These are phyloP conservation scores for Sarocladium kiliense DNA, from an alignment of 2,329 filamentous ascomycete genomes.

Conservation along the genomic window DNA sequence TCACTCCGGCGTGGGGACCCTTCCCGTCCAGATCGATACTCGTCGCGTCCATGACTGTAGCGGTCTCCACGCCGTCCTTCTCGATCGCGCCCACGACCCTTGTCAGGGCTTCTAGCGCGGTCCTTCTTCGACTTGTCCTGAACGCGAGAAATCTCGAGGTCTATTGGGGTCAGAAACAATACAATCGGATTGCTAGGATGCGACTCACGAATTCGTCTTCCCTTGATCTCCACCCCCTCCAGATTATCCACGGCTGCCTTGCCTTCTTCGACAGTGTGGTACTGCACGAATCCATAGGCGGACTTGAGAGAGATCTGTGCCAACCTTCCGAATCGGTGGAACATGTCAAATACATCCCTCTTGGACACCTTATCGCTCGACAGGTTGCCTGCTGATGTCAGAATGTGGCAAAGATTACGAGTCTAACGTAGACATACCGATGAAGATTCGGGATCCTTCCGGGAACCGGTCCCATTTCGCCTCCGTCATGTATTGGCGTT, in stretches of 20 bases:
- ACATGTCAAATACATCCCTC: conserved; percentile 86
- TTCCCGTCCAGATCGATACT: conserved; percentile 58
- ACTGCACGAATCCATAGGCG: conserved; percentile 95
- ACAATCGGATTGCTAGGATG: not conserved
- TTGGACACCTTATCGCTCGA: conserved; percentile 92
- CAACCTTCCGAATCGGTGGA: conserved; percentile 77
- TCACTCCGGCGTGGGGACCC: conserved; percentile 52
- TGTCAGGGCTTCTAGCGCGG: conserved; percentile 56
- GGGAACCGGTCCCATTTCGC: conserved; percentile 80
- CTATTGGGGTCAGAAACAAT: conserved; percentile 35
- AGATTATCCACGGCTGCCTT: conserved; percentile 68
- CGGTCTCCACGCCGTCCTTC: conserved; percentile 39
- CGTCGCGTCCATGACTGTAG: conserved; percentile 50
- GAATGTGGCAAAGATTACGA: conserved; percentile 19
- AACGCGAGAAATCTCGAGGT: conserved; percentile 83
- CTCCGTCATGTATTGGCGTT: conserved; percentile 70
- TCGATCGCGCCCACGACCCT: conserved; percentile 38
- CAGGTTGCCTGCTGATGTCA: conserved; percentile 64
- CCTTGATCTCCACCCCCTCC: conserved; percentile 76
- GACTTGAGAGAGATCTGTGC: conserved; percentile 96
- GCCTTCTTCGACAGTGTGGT: conserved; percentile 71
- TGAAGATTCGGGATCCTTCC: conserved; percentile 70
- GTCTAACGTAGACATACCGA: conserved; percentile 55
- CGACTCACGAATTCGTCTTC: conserved; percentile 85
- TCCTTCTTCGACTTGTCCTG: conserved; percentile 70